A percentile compares a stretch with the other conserved stretches of the same genome.
phyloP scores from a whole-genome alignment of 2,329 filamentous ascomycete species.

The Neopestalotiopsis rosae region DNA sequence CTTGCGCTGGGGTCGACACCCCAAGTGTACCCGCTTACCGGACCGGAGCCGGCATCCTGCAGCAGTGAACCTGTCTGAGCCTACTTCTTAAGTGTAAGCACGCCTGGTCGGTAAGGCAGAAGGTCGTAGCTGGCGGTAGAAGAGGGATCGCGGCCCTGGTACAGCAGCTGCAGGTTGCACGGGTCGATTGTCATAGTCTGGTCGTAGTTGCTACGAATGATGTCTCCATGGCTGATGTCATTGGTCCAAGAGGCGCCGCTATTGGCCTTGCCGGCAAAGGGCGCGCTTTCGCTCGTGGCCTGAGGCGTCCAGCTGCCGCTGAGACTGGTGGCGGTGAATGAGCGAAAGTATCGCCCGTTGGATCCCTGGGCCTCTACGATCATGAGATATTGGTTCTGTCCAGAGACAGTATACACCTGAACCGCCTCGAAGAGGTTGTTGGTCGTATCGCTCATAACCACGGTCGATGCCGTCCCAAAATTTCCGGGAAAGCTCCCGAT shows the following conservation, averaged over 20 bases:
- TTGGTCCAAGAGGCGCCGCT: slow-evolving; percentile 69
- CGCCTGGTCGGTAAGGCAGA: slow-evolving; percentile 59
- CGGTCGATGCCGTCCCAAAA: slow-evolving; percentile 58
- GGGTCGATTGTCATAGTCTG: slow-evolving; percentile 68
- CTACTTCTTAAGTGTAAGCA: slow-evolving; percentile 51
- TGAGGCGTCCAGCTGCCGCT: slow-evolving; percentile 63
- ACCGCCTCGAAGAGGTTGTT: slow-evolving; percentile 70
- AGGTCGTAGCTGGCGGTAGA: slow-evolving; percentile 50
- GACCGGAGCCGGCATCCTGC: too few relatives aligned
- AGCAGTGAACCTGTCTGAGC: too few relatives aligned
- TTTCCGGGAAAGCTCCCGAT: slow-evolving; percentile 65
- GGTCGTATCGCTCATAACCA: slow-evolving; percentile 56
- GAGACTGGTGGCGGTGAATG: slow-evolving; percentile 65
- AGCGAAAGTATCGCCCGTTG: slow-evolving; percentile 68
- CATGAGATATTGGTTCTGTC: slow-evolving; percentile 67
- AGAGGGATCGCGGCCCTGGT: slow-evolving; percentile 60
- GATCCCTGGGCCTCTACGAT: slow-evolving; percentile 67
- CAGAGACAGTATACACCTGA: slow-evolving; percentile 66
- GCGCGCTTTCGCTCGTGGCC: slow-evolving; percentile 58
- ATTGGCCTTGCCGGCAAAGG: slow-evolving; percentile 72
- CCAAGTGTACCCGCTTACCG: too few relatives aligned
- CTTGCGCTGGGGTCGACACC: too few relatives aligned
- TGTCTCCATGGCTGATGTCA: slow-evolving; percentile 70
- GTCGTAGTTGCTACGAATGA: slow-evolving; percentile 60
- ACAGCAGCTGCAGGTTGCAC: slow-evolving; percentile 69